A percentile compares a stretch with the other conserved stretches of the same genome.
These are phyloP conservation scores for Trypanosoma brucei DNA, from an alignment of 208 protist genomes.

Conservation along the genomic window DNA sequence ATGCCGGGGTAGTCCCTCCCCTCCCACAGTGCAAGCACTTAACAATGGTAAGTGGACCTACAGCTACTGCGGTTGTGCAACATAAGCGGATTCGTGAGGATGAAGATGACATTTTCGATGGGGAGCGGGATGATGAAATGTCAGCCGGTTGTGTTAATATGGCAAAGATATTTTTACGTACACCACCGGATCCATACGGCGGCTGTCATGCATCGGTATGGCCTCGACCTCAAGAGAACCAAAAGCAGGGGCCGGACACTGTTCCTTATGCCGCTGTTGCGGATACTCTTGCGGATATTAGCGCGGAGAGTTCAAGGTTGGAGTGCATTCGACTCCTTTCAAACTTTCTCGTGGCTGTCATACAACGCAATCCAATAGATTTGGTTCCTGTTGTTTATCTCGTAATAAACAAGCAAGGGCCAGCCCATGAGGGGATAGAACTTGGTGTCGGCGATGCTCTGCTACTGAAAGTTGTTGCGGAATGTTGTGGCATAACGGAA, in stretches of 20 bases:
- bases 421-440: constrained; percentile 95
- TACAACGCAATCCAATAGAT: constrained; percentile 80
- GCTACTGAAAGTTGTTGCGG: constrained; percentile 92
- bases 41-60: constrained; percentile 5
- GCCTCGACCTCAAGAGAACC: constrained; percentile 20
- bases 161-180: constrained; percentile 70
- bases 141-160: constrained; percentile 47
- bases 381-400: constrained; percentile 92
- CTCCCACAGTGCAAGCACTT: not conserved
- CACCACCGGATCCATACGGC: constrained; percentile 33
- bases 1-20: too few species aligned
- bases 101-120: constrained; percentile 18
- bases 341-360: constrained; percentile 81
- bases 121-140: constrained; percentile 20
- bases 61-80: constrained; percentile 13
- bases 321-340: constrained; percentile 85
- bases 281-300: constrained; percentile 81
- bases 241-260: constrained; percentile 9
- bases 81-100: constrained; percentile 1
- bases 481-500: constrained; percentile 92
- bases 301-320: constrained; percentile 76
- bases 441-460: constrained; percentile 97
- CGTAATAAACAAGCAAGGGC: constrained; percentile 94
- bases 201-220: constrained; percentile 33
- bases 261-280: constrained; percentile 77